Evolutionary conservation across 1,139 yeast species (phyloP), one percentile per base, ranked within the genome.

Genomic region (Lodderomyces elongisporus): DNA sequence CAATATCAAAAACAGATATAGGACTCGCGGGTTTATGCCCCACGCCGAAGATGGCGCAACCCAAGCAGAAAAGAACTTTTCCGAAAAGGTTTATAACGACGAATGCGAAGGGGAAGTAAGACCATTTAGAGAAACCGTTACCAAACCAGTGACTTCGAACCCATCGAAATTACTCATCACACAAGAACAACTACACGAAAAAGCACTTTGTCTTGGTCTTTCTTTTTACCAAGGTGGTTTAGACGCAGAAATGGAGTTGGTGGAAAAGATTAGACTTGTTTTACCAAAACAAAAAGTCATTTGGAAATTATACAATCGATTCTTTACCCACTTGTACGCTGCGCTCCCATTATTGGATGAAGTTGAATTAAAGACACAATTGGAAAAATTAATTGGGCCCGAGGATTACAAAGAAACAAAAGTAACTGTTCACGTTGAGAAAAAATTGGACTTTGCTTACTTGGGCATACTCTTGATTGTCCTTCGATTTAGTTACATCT

Each of bases 291-390:
- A 54, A 27, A 63, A 57, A 35, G 60, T 63, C 2, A 45, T 72
- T 3, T 73, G 79, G 78, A 43, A 61, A 22, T 56, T 69, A 3
- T 47, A 73, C n/a, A 59, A 64, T 21, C 48, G 71, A 17, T 76
- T 61, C 43, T 74, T 74, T 47, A 45, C 47, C 2, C 55, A 58
- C 20, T 58, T 72, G 9, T 71, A 70, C 39, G 70, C 72, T 0
- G 58, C 66, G 31, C 47, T 61, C 37, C 80, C 82, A 2, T 57
- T 65, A 32, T 31, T 75, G 7, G 78, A 74, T 39, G 75, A 76
- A 44, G 44, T 36, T 14, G 49, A 47, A 2, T 53, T 60, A 28
- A 45, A 45, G 29, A 37, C 34, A 10, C 39, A 46, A 20, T 36
- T 59, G 4, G 36, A 42, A 3, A 42, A 44, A 26, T 43, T 62